Base-by-base conservation (phyloP, 192 early-diverging fungal species). In the Diversispora epigaea region DNA sequence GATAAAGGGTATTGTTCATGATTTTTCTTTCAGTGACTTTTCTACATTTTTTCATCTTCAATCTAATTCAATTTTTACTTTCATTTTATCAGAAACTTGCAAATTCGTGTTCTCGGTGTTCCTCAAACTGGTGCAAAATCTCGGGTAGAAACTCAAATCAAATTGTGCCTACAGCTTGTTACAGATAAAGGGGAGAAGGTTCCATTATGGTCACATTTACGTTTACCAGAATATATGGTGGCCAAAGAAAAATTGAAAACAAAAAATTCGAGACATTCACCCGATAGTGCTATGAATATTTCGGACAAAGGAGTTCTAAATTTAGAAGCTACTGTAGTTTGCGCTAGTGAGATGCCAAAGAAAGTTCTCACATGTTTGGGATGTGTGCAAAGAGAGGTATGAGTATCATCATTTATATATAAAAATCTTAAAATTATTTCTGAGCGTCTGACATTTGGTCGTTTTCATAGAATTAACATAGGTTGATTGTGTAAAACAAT, bases 101-200 rank as follows among this genome's bases (percentile, higher is more conserved):
- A 69, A n/a, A 75, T 75, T 43, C 73, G 41, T 44, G 62, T 75
- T 43, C 46, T 75, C 21, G 88, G 88, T 22, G 77, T 89, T 32
- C 84, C 86, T 17, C 73, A 70, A 43, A 81, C 78, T 49, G 88
- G 88, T 55, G 92, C 92, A 41, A 94, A 95, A 79, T 96, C 93
- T 11, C 84, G 95, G 6, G 95, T 97, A 49, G 95, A 98, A 83
- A 98, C 96, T 21, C 96, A 96, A 82, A 95, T 95, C 77, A 95
- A 94, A 71, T 84, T 97, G 32, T 94, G 92, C 43, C 79, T 98
- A 76, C 93, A 95, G 75, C 84, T 98, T 39, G 85, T 91, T 1
- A 91, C 87, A 14, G 79, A 83, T 55, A 74, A 84, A 65, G 92
- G 91, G 73, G 90, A 90, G 70, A 91, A 90, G 47, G 89, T 90